Evolutionary conservation across 176 grass and related monocot species (phyloP).

Genomic region (Puccinellia tenuiflora): DNA sequence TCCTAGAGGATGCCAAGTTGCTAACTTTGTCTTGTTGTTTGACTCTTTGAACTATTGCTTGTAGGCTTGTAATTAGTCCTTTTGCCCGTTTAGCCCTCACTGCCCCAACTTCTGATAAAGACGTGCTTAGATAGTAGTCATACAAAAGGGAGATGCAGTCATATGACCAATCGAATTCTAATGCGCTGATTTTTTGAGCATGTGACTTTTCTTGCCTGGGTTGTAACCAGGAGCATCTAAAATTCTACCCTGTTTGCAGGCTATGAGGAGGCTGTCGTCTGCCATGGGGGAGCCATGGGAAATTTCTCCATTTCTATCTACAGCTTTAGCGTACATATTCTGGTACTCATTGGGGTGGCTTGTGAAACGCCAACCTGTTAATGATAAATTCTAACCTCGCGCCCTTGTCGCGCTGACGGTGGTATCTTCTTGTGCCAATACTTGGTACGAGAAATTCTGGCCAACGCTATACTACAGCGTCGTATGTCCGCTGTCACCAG

Average conservation of each 20-base stretch:
- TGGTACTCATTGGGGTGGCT: not conserved
- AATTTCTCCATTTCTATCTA: not conserved
- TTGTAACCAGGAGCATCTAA: not conserved
- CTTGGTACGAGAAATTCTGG: not conserved
- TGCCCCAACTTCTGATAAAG: not conserved
- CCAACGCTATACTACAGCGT: not conserved
- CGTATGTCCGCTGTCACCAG: not conserved
- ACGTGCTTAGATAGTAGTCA: not conserved
- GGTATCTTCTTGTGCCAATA: not conserved
- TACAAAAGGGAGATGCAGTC: not conserved
- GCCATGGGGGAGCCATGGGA: not conserved
- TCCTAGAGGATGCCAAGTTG: not conserved
- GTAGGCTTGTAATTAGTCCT: not conserved
- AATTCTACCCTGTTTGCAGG: conserved; percentile 8
- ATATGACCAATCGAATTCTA: not conserved
- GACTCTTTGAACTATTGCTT: not conserved
- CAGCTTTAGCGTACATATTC: not conserved
- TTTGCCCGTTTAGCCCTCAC: not conserved
- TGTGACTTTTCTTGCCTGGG: not conserved
- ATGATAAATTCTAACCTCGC: not conserved
- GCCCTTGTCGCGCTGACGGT: not conserved
- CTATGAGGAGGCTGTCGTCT: conserved; percentile 8
- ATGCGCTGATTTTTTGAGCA: not conserved
- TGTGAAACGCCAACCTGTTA: not conserved
- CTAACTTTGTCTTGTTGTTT: not conserved